These are phyloP conservation scores for Nannizzia gypsea DNA, from an alignment of 2,329 filamentous ascomycete species.

Conservation along the genomic window DNA sequence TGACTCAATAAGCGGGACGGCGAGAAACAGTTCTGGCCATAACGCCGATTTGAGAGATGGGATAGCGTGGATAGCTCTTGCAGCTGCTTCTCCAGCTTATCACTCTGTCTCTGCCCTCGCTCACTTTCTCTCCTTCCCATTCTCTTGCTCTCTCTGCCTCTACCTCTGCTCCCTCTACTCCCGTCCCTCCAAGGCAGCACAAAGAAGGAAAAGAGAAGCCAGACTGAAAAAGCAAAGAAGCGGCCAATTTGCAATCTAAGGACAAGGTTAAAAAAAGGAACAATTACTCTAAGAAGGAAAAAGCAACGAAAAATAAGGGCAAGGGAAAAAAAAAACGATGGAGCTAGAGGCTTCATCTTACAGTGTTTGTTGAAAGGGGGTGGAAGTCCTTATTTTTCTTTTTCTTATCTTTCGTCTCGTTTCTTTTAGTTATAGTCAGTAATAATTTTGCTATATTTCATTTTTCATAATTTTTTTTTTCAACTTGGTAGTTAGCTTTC, in stretches of 20 bases:
- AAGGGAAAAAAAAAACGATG: conserved; percentile 2
- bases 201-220: conserved; percentile 10
- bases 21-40: not conserved
- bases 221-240: not conserved
- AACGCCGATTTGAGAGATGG: not conserved
- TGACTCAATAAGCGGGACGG: not conserved
- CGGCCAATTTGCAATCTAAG: not conserved
- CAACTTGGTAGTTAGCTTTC: not conserved
- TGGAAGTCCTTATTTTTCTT: not conserved
- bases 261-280: not conserved
- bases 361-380: conserved; percentile 5
- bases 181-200: conserved; percentile 5
- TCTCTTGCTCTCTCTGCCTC: too few species aligned
- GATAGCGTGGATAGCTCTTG: not conserved
- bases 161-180: not conserved
- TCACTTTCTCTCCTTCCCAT: too few species aligned
- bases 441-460: not conserved
- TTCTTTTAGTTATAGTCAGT: not conserved
- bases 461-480: not conserved
- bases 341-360: not conserved
- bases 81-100: not conserved
- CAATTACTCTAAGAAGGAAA: not conserved
- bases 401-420: not conserved
- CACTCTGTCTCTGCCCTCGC: not conserved
- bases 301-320: not conserved